phyloP scores from a whole-genome alignment of 2,329 filamentous ascomycete species.

The Colletotrichum ledebouriae region DNA sequence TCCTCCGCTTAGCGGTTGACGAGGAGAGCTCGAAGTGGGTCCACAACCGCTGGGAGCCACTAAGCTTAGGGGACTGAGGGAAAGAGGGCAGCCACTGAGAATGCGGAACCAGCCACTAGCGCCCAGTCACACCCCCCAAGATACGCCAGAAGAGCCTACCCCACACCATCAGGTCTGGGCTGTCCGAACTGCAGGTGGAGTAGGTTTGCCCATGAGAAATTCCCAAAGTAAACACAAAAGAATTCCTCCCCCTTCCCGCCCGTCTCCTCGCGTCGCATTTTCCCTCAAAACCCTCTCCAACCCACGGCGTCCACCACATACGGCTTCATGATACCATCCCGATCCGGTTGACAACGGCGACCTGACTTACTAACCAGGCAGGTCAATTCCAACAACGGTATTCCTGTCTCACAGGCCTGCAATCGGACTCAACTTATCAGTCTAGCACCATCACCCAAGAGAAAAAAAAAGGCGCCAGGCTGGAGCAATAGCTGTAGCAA shows the following conservation, averaged over 20 bases:
- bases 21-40: conserved; percentile 20
- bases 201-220: conserved; percentile 23
- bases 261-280: conserved; percentile 30
- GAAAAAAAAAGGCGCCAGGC: conserved; percentile 32
- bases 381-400: conserved; percentile 13
- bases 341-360: conserved; percentile 3
- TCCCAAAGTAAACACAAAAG: conserved; percentile 42
- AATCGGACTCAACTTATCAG: conserved; percentile 17
- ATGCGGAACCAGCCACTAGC: conserved; percentile 23
- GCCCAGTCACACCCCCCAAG: conserved; percentile 19
- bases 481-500: conserved; percentile 6
- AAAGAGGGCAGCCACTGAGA: conserved; percentile 14
- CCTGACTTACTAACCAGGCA: conserved; percentile 14
- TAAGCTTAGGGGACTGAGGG: conserved; percentile 6
- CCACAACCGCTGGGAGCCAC: not conserved
- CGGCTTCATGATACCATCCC: conserved; percentile 27
- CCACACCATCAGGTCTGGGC: not conserved
- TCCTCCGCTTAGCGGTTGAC: conserved; percentile 28
- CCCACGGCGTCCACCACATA: conserved; percentile 24
- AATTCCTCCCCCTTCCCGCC: conserved; percentile 31
- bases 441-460: conserved; percentile 21
- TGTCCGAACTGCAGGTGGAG: too few species aligned
- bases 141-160: not conserved
- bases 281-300: conserved; percentile 21
- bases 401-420: conserved; percentile 21